Evolutionary conservation across 2,329 filamentous ascomycete genomes (phyloP), one percentile per base, ranked within the genome.

Genomic region (Neonectria faginata): DNA sequence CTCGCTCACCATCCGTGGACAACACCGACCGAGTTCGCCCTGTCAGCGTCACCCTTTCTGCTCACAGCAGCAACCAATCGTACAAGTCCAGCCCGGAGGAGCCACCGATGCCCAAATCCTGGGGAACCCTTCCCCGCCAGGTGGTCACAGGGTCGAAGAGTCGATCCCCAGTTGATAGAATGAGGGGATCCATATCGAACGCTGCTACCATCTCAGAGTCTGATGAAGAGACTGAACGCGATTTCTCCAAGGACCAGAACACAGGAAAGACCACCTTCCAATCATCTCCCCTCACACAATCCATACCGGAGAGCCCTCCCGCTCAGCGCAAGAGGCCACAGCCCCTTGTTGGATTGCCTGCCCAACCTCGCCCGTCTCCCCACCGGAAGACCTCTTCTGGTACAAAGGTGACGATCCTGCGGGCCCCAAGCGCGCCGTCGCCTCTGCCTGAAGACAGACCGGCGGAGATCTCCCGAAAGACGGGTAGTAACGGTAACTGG

Each of bases 1-100:
- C 86, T n/a, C 81, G 83, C 41, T 78, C 81, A 48, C 82, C 79
- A 29, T 88, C 85, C 0, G 68, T 82, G 1, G 85, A 86, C 22
- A 76, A 79, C 2, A 67, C 75, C 12, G 83, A 85, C 36, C 78
- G 81, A n/a, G 73, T 75, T 12, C 81, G 81, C 14, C 76, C 80
- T 14, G 75, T 75, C 22, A 84, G 76, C 41, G 31, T 74, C 41
- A 71, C 60, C 11, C 62, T 81, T 6, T 80, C 71, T 48, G 36
- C 83, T 2, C 78, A 80, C 16, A 76, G 78, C 14, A 81, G 79
- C 61, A 81, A 79, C 64, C 71, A 79, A 2, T 79, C 80, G 41
- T 68, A 67, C 27, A 64, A 63, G 20, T 63, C 81, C 16, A 78
- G 79, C 0, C 79, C 81, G 22, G 76, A 79, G 3, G 84, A 85